Conservation (phyloP, 805 yeast genomes). For the Wickerhamiella nectarea region DNA sequence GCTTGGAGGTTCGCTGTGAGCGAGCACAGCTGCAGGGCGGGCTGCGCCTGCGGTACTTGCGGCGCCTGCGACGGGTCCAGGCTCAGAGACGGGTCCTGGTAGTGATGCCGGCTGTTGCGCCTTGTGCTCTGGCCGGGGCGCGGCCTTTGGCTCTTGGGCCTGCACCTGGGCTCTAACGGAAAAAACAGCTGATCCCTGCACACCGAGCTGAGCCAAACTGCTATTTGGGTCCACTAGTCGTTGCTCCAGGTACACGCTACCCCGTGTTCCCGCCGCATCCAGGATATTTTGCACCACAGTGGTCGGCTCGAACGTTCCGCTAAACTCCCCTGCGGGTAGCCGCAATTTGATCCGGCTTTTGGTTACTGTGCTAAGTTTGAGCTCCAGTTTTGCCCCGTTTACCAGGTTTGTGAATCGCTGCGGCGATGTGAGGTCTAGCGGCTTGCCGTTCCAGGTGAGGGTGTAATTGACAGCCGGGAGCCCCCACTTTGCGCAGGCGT, state of each 20-base stretch:
- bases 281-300: slow-evolving; percentile 9
- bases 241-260: slow-evolving; percentile 9
- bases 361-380: not conserved
- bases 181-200: slow-evolving; percentile 1
- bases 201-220: slow-evolving; percentile 12
- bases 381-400: slow-evolving; percentile 16
- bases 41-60: not conserved
- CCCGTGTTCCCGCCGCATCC: slow-evolving; percentile 9
- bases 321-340: slow-evolving; percentile 13
- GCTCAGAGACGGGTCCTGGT: no score
- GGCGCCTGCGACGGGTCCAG: not conserved
- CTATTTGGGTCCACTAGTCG: not conserved
- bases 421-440: slow-evolving; percentile 17
- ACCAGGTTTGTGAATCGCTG: slow-evolving; percentile 17
- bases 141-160: not conserved
- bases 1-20: slow-evolving; percentile 27
- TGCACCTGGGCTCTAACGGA: not conserved
- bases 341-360: slow-evolving; percentile 16
- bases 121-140: no score
- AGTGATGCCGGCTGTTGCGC: no score
- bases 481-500: slow-evolving; percentile 14
- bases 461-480: slow-evolving; percentile 10
- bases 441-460: slow-evolving; percentile 13
- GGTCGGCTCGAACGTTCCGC: slow-evolving; percentile 12
- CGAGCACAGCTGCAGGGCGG: not conserved